A percentile compares a stretch with the other conserved stretches of the same genome.
These are phyloP conservation scores for Closterium sp. DNA, from an alignment of 139 green algal species.

Conservation along the genomic window DNA sequence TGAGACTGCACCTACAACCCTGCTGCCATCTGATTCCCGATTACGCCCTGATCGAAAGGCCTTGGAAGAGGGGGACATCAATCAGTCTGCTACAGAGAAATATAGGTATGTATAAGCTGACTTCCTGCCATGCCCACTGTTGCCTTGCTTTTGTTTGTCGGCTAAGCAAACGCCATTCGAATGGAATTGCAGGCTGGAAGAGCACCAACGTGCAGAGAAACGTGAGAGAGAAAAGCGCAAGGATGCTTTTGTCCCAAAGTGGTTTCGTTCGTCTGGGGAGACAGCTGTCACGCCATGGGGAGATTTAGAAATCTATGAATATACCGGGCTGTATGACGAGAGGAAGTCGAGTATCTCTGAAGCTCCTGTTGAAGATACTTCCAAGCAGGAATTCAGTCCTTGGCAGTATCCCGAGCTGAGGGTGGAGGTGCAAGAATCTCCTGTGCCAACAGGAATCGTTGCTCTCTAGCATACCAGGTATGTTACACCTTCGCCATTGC, in stretches of 20 bases:
- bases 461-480: neutral
- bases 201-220: constrained; percentile 44
- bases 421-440: neutral
- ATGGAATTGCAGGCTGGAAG: constrained; percentile 35
- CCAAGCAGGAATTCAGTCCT: constrained; percentile 11
- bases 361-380: neutral
- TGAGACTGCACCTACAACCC: constrained; percentile 57
- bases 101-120: constrained; percentile 11
- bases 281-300: constrained; percentile 17
- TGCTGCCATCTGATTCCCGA: constrained; percentile 77
- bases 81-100: constrained; percentile 47
- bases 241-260: constrained; percentile 11
- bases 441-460: neutral
- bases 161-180: neutral
- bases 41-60: constrained; percentile 62
- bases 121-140: neutral
- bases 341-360: neutral
- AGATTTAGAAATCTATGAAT: constrained; percentile 25
- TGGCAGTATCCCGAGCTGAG: constrained; percentile 21
- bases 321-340: constrained; percentile 5
- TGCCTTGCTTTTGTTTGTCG: neutral
- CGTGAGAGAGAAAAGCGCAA: constrained; percentile 22
- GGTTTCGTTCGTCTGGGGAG: constrained; percentile 40
- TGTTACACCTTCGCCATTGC: no score
- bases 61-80: constrained; percentile 59